phyloP scores from a whole-genome alignment of 1,284 basidiomycete species.

The Sutorius eximius region DNA sequence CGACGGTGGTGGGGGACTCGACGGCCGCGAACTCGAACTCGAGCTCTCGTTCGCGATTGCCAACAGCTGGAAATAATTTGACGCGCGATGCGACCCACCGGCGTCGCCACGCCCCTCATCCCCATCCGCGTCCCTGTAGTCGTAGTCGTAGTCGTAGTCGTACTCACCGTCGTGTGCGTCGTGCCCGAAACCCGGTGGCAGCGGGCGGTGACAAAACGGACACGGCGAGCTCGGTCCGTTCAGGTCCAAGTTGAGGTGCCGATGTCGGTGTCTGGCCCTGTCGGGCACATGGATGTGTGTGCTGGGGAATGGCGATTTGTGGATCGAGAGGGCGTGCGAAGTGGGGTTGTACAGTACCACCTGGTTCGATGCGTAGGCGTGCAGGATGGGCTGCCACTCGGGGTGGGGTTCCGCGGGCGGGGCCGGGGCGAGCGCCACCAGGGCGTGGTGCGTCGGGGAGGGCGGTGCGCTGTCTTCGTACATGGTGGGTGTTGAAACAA shows the following conservation, averaged over 20 bases:
- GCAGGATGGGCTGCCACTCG: conserved; percentile 71
- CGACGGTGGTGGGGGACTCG: conserved; percentile 44
- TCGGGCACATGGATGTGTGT: conserved; percentile 21
- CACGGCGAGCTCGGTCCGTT: conserved; percentile 41
- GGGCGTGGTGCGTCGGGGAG: conserved; percentile 30
- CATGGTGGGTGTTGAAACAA: conserved; percentile 15
- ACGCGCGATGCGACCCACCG: conserved; percentile 46
- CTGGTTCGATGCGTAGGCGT: conserved; percentile 77
- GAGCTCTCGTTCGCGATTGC: conserved; percentile 68
- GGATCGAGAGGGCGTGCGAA: conserved; percentile 80
- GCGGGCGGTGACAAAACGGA: conserved; percentile 68
- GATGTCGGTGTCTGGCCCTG: not conserved
- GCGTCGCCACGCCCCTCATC: not conserved
- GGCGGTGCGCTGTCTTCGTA: conserved; percentile 34
- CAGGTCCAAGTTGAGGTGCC: too few species aligned
- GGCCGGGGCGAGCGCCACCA: conserved; percentile 24
- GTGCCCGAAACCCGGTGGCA: conserved; percentile 41
- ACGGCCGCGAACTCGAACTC: conserved; percentile 62
- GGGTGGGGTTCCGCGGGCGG: conserved; percentile 17
- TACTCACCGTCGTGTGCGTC: conserved; percentile 25
- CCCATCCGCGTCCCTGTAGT: too few species aligned
- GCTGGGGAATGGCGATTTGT: conserved; percentile 36
- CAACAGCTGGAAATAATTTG: conserved; percentile 75
- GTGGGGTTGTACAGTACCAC: conserved; percentile 87
- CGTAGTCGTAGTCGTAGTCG: too few species aligned